Evolutionary conservation across 1,139 yeast genomes (phyloP), one percentile per base, ranked within the genome.

Genomic region (Sugiyamaella castrensis): DNA sequence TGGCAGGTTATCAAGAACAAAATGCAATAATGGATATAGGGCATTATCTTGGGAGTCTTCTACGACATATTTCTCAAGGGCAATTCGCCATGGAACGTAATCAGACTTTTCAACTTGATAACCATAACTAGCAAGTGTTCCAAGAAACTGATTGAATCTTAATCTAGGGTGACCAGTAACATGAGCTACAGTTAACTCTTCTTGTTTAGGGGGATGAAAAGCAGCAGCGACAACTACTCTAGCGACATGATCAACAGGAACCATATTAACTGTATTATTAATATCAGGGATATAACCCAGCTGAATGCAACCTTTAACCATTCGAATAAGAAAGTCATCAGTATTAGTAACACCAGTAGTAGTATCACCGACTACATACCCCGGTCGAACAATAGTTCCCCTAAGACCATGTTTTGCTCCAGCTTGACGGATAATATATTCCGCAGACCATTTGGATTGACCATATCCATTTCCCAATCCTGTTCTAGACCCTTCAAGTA

Each of bases 91-190:
- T 10, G 77, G 72, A 26, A 83, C 78, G 62, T 92, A 92, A 60
- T 82, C 88, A 11, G 74, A 76, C 42, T 76, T 73, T 54, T 72
- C 68, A 39, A 87, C 80, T 10, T 73, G 64, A 68, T 87, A 94
- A 5, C 98, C 98, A 61, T 80, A 91, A 8, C 71, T 68, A 48
- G 74, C 70, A 64, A 91, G 74, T 10, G 83, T 64, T 31, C 82
- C 80, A 60, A 92, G 71, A 71, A 82, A 91, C 57, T 85, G 82
- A 62, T 81, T 82, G 72, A 91, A 85, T 45, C 79, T 74, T 53
- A 88, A 81, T 67, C 98, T 81, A 54, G 98, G 99, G 62, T 92
- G 98, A 11, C 94, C 95, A 2, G 98, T 92, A n/a, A 92, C 97
- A 47, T 92, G 98, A 1, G 91, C 92, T 45, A 92, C 98, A 1